Evolutionary conservation across 2,329 filamentous ascomycete genomes (phyloP).

Genomic region (Rhinocladiella similis): DNA sequence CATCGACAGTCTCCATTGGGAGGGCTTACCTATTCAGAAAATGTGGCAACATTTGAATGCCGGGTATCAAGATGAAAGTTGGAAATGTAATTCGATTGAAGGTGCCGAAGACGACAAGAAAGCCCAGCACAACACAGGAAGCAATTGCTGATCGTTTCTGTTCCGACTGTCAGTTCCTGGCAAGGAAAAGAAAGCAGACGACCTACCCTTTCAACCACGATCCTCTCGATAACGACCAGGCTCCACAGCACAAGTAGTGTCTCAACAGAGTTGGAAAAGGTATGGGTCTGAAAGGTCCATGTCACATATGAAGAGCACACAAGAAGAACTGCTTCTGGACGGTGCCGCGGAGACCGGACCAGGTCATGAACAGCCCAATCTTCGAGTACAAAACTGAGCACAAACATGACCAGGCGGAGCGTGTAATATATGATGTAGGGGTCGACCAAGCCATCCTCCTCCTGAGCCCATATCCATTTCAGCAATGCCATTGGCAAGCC

Average conservation of each 20-base stretch:
- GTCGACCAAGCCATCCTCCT: constrained; percentile 73
- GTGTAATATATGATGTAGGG: constrained; percentile 90
- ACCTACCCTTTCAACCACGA: constrained; percentile 73
- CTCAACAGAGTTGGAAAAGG: constrained; percentile 96
- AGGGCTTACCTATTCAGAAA: constrained; percentile 71
- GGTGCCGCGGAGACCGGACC: constrained; percentile 70
- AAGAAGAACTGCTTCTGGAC: constrained; percentile 74
- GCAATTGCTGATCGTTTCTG: constrained; percentile 74
- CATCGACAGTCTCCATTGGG: background rate
- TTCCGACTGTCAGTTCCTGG: background rate
- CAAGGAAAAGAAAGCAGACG: background rate
- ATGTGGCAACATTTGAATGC: constrained; percentile 79
- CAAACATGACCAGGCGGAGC: constrained; percentile 85
- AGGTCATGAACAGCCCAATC: constrained; percentile 97
- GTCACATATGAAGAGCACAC: constrained; percentile 97
- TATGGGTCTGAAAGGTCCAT: constrained; percentile 98
- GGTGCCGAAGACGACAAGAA: constrained; percentile 78
- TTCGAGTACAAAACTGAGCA: constrained; percentile 91
- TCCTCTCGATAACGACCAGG: constrained; percentile 84
- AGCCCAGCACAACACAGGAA: constrained; percentile 74
- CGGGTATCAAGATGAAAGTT: constrained; percentile 83
- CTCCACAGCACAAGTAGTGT: constrained; percentile 92
- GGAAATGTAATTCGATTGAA: constrained; percentile 99
- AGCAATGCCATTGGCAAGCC: constrained; percentile 90
- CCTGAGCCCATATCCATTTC: constrained; percentile 88